Base-by-base conservation (phyloP, 129 eudicot species). In the Centrapalus pauciflorus region DNA sequence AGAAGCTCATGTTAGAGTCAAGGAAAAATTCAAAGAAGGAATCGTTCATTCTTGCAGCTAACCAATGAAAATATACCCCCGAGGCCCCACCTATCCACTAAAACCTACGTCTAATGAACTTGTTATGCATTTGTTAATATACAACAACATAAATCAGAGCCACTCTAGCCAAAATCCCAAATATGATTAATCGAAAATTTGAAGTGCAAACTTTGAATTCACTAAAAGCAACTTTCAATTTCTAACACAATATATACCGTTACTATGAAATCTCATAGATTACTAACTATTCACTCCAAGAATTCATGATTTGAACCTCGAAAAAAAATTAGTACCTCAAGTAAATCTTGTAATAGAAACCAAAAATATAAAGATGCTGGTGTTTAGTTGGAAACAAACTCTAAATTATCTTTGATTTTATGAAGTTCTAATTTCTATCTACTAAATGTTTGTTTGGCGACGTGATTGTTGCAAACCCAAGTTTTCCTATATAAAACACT, bases 261-360 rank as follows among this genome's bases (percentile, higher is more conserved):
- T 19, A 52, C 17, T 29, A 34, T 24, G 3, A 34, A 7, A 27
- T 68, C 64, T 26, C 29, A 19, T 38, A 24, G 4, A 35, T 40
- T n/a, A n/a, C n/a, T 37, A 69, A 55, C 11, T 35, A 52, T 14
- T 35, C 21, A 6, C 60, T 23, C 72, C 55, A 24, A 16, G 55
- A 69, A n/a, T 69, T 69, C 64, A 17, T 55, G 11, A 3, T 8
- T 9, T 68, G 34, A 68, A 55, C 40, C 55, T 55, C 64, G 38
- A 33, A n/a, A 30, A 6, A 30, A 26, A 2, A 25, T 9, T 61
- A 46, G 27, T 40, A 26, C 45, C 52, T 45, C 1, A 49, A 59
- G 1, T 32, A 72, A 35, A 72, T 55, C 64, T 50, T 30, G 25
- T 0, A 34, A 72, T 3, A 61, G 50, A 30, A 72, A 33, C 50